A percentile compares a stretch with the other conserved stretches of the same genome.
phyloP scores from a whole-genome alignment of 108 stramenopile species.

The Nitzschia palea region DNA sequence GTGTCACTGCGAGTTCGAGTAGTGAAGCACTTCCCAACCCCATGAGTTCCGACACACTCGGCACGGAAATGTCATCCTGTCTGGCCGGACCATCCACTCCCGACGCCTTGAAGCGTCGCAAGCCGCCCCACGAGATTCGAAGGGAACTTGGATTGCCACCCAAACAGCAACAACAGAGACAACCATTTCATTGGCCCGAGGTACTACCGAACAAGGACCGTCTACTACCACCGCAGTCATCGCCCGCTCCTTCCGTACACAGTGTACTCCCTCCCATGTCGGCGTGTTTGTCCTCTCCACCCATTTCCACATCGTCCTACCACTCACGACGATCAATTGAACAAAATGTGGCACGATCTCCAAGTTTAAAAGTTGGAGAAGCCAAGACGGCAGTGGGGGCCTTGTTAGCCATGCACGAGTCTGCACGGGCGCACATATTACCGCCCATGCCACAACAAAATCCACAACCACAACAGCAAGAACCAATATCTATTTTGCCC shows the following conservation, averaged over 20 bases:
- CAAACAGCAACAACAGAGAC: no score
- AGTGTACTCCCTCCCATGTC: no score
- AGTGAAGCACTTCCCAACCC: conserved; percentile 10
- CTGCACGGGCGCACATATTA: neutral
- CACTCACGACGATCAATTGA: neutral
- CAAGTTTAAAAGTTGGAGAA: conserved; percentile 28
- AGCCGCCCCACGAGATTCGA: conserved; percentile 22
- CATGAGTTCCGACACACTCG: neutral
- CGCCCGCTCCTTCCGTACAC: no score
- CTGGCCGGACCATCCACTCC: conserved; percentile 28
- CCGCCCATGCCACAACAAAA: neutral
- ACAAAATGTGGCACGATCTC: conserved; percentile 26
- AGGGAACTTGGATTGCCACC: conserved; percentile 21
- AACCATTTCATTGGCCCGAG: no score
- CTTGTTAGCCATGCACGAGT: conserved; percentile 17
- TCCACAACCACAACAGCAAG: no score
- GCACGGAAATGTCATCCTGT: neutral
- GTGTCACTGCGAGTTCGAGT: conserved; percentile 30
- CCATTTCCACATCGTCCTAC: conserved; percentile 23
- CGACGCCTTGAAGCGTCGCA: conserved; percentile 31
- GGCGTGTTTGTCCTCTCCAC: conserved; percentile 11
- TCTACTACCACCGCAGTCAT: no score
- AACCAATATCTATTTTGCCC: conserved; percentile 33
- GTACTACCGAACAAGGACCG: no score
- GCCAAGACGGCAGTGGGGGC: conserved; percentile 44